These are phyloP conservation scores for Musa schizocarpa DNA, from an alignment of 176 grass and related monocot genomes.

Conservation along the genomic window DNA sequence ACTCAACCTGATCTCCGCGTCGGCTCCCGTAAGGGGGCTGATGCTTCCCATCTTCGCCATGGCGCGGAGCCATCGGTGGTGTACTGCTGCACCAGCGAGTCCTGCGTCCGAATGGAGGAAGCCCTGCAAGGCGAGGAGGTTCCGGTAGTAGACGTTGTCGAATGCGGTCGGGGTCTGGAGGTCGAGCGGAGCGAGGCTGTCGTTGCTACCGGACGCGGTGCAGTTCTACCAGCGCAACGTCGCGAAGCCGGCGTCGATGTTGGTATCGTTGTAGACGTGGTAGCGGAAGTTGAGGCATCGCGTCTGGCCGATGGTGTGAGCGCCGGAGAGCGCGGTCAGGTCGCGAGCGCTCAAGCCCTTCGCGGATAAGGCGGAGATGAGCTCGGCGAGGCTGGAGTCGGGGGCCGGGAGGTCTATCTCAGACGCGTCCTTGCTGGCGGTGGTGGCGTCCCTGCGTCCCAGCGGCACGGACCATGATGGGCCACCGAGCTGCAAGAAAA, in stretches of 20 bases:
- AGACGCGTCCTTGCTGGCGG: not conserved
- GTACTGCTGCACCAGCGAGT: constrained; percentile 5
- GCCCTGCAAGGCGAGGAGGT: not conserved
- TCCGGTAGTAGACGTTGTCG: not conserved
- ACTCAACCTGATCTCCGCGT: not conserved
- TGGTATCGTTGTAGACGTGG: not conserved
- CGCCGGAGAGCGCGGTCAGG: not conserved
- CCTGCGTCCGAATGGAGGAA: constrained; percentile 1
- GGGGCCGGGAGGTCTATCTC: not conserved
- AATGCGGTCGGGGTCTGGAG: not conserved
- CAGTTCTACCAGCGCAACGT: not conserved
- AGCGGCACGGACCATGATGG: not conserved
- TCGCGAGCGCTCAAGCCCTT: not conserved
- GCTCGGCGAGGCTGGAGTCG: not conserved
- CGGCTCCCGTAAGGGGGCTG: not conserved
- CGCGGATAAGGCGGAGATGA: not conserved
- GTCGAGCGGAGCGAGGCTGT: not conserved
- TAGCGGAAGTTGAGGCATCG: not conserved
- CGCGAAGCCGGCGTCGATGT: not conserved
- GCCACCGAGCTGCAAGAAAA: not conserved
- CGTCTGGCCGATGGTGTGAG: not conserved
- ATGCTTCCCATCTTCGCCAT: not conserved
- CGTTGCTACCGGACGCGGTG: not conserved
- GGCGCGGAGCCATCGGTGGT: not conserved
- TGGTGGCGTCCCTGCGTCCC: not conserved